Base-by-base conservation (phyloP, 345 rosid species). In the Punica granatum region DNA sequence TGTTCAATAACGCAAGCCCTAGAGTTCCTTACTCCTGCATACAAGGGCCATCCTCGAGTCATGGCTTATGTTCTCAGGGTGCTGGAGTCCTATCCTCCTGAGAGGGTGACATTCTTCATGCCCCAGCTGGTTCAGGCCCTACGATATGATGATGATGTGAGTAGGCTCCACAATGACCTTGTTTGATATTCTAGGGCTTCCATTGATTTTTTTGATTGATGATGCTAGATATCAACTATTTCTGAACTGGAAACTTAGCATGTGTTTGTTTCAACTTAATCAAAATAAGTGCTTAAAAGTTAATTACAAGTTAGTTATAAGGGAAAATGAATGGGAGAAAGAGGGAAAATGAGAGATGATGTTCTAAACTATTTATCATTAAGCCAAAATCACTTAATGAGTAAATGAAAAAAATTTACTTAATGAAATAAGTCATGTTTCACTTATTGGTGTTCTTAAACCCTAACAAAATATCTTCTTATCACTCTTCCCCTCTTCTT, bases 21-120 rank as follows among this genome's bases (percentile, higher is more conserved):
- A 21, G 98, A 88, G 80, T 95, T 95, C 74, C 93, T 95, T 72
- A 79, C 90, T 77, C 98, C 99, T 59, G 85, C 86, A 71, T 90
- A 89, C 69, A 95, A 85, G 80, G 99, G 99, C 48, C 98, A 94
- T 83, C 93, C 93, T 42, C 98, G 99, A 69, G 98, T 94, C 74
- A 94, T 94, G 99, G 98, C 99, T 59, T 94, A 92, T 84, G 96
- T 94, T 72, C 85, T 94, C 70, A 83, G 99, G 80, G 99, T 94
- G 71, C 74, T 94, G 77, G 99, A 94, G 74, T 88, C 99, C 67
- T 94, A 95, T 81, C 99, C 99, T 80, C 99, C 97, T 60, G 99
- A 85, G 60, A 73, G 80, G 66, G 99, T 95, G 67, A 95, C 99
- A 21, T 91, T 95, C 81, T 95, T 88, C 87, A 90, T 92, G 98